phyloP scores from a whole-genome alignment of 345 rosid genomes.

The Mercurialis annua region DNA sequence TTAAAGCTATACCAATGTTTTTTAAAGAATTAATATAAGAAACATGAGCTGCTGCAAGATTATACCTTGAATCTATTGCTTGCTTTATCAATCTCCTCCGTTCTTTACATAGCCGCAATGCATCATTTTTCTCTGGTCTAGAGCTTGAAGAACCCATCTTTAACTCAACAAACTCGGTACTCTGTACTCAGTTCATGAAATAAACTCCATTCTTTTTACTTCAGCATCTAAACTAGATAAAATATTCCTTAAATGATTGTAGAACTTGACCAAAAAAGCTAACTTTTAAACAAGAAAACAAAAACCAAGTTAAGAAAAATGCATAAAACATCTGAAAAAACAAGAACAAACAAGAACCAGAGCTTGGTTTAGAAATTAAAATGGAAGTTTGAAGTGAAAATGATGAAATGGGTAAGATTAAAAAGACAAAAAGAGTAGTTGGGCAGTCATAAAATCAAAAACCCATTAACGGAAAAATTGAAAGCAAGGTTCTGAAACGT shows the following conservation, averaged over 20 bases:
- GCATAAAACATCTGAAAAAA: not conserved
- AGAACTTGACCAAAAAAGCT: not conserved
- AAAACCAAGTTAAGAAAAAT: no score
- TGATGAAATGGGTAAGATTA: not conserved
- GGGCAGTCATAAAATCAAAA: constrained; percentile 13
- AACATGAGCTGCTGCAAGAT: constrained; percentile 87
- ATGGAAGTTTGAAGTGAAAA: not conserved
- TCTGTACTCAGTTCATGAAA: constrained; percentile 26
- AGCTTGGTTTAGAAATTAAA: not conserved
- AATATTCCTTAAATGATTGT: not conserved
- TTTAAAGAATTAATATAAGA: constrained; percentile 72
- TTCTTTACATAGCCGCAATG: constrained; percentile 64
- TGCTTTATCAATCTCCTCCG: constrained; percentile 68
- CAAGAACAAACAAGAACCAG: not conserved
- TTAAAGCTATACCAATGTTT: constrained; percentile 67
- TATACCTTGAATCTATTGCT: constrained; percentile 76
- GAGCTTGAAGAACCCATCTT: constrained; percentile 76
- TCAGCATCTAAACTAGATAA: not conserved
- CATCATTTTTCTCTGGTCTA: constrained; percentile 55
- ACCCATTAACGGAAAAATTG: constrained; percentile 9
- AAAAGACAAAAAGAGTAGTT: constrained; percentile 3
- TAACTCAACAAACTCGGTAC: constrained; percentile 17
- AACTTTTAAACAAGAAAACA: not conserved
- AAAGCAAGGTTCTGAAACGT: not conserved
- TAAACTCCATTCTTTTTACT: constrained; percentile 21